Conservation (phyloP, 331 rosid genomes). For the Erythrophleum ivorense region DNA sequence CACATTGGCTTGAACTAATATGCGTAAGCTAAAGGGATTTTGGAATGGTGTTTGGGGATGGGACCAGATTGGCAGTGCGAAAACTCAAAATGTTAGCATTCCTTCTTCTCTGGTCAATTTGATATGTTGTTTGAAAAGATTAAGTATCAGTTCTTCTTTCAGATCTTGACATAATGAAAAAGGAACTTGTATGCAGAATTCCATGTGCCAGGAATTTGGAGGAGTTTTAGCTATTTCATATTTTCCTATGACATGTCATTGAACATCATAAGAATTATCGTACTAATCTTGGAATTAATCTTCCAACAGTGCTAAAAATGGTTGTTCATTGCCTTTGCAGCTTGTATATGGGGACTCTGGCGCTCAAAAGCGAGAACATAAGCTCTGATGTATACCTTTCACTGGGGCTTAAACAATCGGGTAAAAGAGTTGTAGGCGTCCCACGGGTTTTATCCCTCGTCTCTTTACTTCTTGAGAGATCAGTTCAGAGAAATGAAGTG, state of each 20-base stretch:
- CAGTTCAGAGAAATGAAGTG: slow-evolving; percentile 67
- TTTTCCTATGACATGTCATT: neutral
- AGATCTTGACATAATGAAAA: neutral
- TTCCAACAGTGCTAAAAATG: neutral
- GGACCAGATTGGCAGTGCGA: neutral
- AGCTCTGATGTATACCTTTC: slow-evolving; percentile 62
- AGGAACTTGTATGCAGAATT: neutral
- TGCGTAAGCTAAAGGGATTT: neutral
- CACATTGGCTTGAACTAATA: neutral
- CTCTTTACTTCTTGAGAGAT: slow-evolving; percentile 83
- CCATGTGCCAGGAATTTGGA: no score
- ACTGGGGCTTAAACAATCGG: slow-evolving; percentile 66
- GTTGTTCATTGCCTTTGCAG: slow-evolving; percentile 54
- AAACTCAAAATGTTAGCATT: neutral
- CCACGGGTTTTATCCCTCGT: slow-evolving; percentile 84
- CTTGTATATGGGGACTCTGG: slow-evolving; percentile 70
- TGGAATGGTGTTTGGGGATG: neutral
- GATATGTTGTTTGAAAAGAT: neutral
- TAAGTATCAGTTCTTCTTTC: slow-evolving; percentile 10
- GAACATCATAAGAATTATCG: neutral
- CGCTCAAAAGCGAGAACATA: slow-evolving; percentile 50
- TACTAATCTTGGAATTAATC: neutral
- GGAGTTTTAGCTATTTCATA: neutral
- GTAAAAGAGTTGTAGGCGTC: slow-evolving; percentile 60
- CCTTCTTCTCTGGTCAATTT: neutral